phyloP scores from a whole-genome alignment of 305 asterid genomes.

The Euphrasia arctica region DNA sequence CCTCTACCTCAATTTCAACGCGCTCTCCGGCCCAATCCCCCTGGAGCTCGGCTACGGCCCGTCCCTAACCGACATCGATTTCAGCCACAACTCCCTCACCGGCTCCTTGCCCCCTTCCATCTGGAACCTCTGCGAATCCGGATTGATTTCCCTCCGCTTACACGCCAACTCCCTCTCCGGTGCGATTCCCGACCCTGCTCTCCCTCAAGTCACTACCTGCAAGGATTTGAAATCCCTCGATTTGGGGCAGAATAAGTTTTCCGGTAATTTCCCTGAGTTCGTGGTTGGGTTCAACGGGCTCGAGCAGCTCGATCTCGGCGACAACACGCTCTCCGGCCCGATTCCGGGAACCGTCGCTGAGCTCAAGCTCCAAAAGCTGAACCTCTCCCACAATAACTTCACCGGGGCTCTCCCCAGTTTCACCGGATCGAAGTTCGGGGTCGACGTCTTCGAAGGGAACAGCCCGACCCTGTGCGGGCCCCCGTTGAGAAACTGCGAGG shows the following conservation, averaged over 20 bases:
- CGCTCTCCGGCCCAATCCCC: conserved; percentile 67
- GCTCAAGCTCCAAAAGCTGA: conserved; percentile 63
- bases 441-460: conserved; percentile 77
- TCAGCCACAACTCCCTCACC: conserved; percentile 61
- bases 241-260: conserved; percentile 69
- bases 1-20: conserved; percentile 70
- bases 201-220: conserved; percentile 66
- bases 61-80: conserved; percentile 74
- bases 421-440: conserved; percentile 66
- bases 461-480: conserved; percentile 77
- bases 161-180: conserved; percentile 85
- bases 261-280: conserved; percentile 75
- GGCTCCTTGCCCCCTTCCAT: conserved; percentile 80
- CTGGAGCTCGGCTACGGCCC: conserved; percentile 88
- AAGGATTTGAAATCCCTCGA: conserved; percentile 65
- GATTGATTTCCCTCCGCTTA: conserved; percentile 60
- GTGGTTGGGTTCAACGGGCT: conserved; percentile 54
- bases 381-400: conserved; percentile 89
- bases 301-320: conserved; percentile 72
- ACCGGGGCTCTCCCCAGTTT: conserved; percentile 82
- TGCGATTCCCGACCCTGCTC: conserved; percentile 69
- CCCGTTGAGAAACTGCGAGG: conserved; percentile 60
- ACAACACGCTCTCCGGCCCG: conserved; percentile 56
- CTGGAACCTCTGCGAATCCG: conserved; percentile 81
- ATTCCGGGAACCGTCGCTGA: conserved; percentile 52